These are phyloP conservation scores for Stagonosporopsis vannaccii DNA, from an alignment of 2,329 filamentous ascomycete genomes.

Conservation along the genomic window DNA sequence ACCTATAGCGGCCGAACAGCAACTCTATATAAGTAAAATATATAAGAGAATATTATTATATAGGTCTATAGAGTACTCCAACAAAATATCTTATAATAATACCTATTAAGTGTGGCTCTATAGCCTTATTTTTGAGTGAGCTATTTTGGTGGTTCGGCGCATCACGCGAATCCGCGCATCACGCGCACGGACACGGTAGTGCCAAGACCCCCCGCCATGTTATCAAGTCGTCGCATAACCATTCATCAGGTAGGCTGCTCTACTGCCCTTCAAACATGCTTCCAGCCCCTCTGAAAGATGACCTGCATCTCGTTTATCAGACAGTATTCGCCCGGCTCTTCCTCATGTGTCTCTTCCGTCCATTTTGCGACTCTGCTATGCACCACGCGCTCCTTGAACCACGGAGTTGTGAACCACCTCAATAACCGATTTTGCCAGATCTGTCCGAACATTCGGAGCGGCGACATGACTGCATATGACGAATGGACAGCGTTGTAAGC, in stretches of 20 bases:
- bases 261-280: conserved; percentile 36
- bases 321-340: conserved; percentile 43
- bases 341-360: conserved; percentile 10
- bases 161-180: too few species aligned
- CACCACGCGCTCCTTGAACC: conserved; percentile 22
- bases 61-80: too few species aligned
- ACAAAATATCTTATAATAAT: too few species aligned
- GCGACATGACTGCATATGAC: conserved; percentile 17
- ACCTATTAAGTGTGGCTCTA: too few species aligned
- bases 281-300: conserved; percentile 46
- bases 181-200: too few species aligned
- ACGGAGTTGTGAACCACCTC: conserved; percentile 17
- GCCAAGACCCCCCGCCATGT: neutral
- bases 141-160: too few species aligned
- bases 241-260: neutral
- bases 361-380: conserved; percentile 19
- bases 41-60: too few species aligned
- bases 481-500: conserved; percentile 33
- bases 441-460: conserved; percentile 15
- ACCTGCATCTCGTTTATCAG: conserved; percentile 52
- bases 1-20: too few species aligned
- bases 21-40: too few species aligned
- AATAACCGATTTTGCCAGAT: conserved; percentile 24
- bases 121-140: too few species aligned
- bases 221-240: neutral